Percentiles rank a stretch among this genome's conserved stretches.
phyloP scores from a whole-genome alignment of 2,329 filamentous ascomycete species.

The Fusarium sp. region DNA sequence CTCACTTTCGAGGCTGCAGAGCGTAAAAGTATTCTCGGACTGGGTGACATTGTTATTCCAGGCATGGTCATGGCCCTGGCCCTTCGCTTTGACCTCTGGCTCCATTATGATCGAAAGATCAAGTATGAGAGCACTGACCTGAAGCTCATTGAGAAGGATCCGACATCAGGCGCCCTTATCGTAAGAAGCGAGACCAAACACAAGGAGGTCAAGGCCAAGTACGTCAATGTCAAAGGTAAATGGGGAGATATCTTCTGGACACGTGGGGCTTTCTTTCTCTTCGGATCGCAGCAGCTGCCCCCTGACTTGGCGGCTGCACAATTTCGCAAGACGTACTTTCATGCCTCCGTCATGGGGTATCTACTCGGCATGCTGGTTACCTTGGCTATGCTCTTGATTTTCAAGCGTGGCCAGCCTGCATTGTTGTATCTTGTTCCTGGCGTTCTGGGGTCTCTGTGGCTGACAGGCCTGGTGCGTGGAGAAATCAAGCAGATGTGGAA shows the following conservation, averaged over 20 bases:
- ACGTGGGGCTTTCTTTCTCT: constrained; percentile 46
- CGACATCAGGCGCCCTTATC: constrained; percentile 49
- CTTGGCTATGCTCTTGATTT: constrained; percentile 80
- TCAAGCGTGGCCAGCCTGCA: constrained; percentile 86
- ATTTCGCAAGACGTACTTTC: constrained; percentile 90
- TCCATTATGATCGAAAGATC: constrained; percentile 80
- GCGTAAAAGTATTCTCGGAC: constrained; percentile 83
- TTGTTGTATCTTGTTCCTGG: constrained; percentile 92
- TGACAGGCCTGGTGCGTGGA: constrained; percentile 76
- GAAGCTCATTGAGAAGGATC: constrained; percentile 50
- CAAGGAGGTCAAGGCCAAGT: constrained; percentile 63
- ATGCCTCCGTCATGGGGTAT: constrained; percentile 81
- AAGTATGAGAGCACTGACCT: constrained; percentile 56
- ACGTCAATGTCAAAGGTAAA: constrained; percentile 71
- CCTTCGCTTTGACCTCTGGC: constrained; percentile 89
- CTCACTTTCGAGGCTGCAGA: constrained; percentile 78
- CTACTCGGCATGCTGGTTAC: constrained; percentile 81
- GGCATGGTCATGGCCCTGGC: constrained; percentile 91
- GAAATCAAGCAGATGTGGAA: constrained; percentile 82
- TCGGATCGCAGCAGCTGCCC: constrained; percentile 42
- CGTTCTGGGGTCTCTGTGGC: constrained; percentile 80
- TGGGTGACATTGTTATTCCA: constrained; percentile 94
- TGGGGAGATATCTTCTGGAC: constrained; percentile 92
- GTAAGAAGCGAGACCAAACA: constrained; percentile 55
- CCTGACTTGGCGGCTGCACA: constrained; percentile 53